Evolutionary conservation across 2,329 filamentous ascomycete genomes (phyloP).

Genomic region (Ceratocystis diversiconidia): DNA sequence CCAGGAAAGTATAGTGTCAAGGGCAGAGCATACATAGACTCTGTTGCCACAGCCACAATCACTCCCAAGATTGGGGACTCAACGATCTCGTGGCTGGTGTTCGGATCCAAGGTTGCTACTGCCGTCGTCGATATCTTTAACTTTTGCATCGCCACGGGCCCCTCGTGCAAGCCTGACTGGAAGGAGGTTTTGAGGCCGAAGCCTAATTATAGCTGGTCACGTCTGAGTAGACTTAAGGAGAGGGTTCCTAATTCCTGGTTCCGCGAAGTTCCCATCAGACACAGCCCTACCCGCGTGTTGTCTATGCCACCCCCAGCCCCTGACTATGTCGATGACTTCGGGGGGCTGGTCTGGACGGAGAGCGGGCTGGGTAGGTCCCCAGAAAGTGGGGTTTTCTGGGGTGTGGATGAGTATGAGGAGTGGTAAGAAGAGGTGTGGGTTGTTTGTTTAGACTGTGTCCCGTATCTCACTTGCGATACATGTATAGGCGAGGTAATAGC

Average conservation of each 20-base stretch:
- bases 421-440: too few species aligned
- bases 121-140: background rate
- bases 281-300: background rate
- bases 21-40: background rate
- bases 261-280: background rate
- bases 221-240: background rate
- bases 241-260: conserved; percentile 5
- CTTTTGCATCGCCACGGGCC: conserved; percentile 8
- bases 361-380: background rate
- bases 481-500: too few species aligned
- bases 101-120: background rate
- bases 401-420: background rate
- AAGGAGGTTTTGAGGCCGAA: background rate
- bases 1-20: background rate
- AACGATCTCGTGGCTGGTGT: conserved; percentile 3
- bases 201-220: background rate
- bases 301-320: background rate
- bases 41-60: conserved; percentile 1
- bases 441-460: too few species aligned
- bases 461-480: too few species aligned
- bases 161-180: conserved; percentile 5
- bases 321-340: conserved; percentile 9
- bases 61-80: background rate
- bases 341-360: background rate
- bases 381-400: background rate